Percentiles rank a stretch among this genome's conserved stretches.
These are phyloP conservation scores for Aspergillus sp. DNA, from an alignment of 2,329 filamentous ascomycete genomes.

Conservation along the genomic window DNA sequence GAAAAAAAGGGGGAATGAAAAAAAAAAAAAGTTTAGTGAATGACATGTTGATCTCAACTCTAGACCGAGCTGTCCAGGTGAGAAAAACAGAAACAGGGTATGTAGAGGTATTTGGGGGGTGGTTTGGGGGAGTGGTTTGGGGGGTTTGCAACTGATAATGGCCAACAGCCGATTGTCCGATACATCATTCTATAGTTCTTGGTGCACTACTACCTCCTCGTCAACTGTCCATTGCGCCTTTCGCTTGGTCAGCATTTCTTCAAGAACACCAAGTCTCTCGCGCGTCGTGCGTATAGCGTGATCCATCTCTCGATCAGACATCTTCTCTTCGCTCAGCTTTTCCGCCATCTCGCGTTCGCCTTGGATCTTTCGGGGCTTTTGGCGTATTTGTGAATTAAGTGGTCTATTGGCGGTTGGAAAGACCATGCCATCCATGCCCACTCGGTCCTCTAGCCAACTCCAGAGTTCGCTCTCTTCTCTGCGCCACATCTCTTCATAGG, in stretches of 20 bases:
- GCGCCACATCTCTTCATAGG: conserved; percentile 91
- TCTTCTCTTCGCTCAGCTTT: conserved; percentile 58
- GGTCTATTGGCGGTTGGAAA: conserved; percentile 28
- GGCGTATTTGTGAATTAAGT: conserved; percentile 39
- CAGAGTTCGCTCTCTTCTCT: conserved; percentile 83
- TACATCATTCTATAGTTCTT: conserved; percentile 16
- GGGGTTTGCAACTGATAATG: no score
- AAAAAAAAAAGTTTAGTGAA: background rate
- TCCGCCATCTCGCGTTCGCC: conserved; percentile 48
- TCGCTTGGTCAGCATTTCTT: conserved; percentile 63
- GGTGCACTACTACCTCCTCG: conserved; percentile 11
- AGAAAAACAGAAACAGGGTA: no score
- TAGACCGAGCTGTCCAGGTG: no score
- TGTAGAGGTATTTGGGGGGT: no score
- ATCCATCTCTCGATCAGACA: conserved; percentile 69
- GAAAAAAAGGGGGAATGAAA: conserved; percentile 3
- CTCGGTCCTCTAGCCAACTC: conserved; percentile 87
- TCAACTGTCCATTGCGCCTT: conserved; percentile 26
- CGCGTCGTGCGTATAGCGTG: conserved; percentile 83
- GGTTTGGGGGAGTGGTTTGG: no score
- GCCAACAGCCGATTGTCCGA: no score
- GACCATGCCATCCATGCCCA: conserved; percentile 60
- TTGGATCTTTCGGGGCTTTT: conserved; percentile 26
- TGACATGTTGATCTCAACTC: background rate
- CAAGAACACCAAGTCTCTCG: conserved; percentile 72